phyloP scores from a whole-genome alignment of 306 rosid species.

The Hippophae tibetana region DNA sequence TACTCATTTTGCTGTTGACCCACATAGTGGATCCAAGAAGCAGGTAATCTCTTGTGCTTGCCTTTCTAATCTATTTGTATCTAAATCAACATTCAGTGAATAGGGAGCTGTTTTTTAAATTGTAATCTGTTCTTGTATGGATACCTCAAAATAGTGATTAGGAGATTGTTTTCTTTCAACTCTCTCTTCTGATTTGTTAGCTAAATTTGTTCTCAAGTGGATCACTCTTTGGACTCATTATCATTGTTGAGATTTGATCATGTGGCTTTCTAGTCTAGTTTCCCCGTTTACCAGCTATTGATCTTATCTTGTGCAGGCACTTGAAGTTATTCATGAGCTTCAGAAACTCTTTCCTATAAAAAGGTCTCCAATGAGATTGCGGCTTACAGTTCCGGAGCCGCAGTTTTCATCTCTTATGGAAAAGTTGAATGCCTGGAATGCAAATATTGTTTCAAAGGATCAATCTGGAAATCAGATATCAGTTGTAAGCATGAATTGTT shows the following conservation, averaged over 20 bases:
- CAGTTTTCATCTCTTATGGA: conserved; percentile 43
- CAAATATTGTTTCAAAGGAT: conserved; percentile 53
- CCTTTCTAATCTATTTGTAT: no score
- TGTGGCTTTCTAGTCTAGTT: not conserved
- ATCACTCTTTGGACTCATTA: no score
- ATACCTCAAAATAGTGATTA: no score
- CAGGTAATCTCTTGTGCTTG: conserved; percentile 40
- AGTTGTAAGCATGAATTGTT: conserved; percentile 39
- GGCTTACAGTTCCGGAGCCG: conserved; percentile 46
- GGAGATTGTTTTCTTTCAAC: no score
- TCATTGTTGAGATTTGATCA: no score
- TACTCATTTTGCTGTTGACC: conserved; percentile 84
- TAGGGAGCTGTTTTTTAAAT: not conserved
- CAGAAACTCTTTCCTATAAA: conserved; percentile 84
- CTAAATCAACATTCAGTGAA: no score
- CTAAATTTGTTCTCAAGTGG: no score
- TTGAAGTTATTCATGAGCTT: conserved; percentile 94
- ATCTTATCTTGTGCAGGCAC: conserved; percentile 46
- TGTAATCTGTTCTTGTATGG: not conserved
- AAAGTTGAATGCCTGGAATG: conserved; percentile 62
- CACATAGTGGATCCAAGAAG: conserved; percentile 69
- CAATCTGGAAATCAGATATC: conserved; percentile 54
- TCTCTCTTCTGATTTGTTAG: no score
- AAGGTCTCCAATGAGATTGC: conserved; percentile 77
- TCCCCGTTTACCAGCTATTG: not conserved